phyloP scores from a whole-genome alignment of 225 moss, liverwort and hornwort species.

The Anthoceros angustus region DNA sequence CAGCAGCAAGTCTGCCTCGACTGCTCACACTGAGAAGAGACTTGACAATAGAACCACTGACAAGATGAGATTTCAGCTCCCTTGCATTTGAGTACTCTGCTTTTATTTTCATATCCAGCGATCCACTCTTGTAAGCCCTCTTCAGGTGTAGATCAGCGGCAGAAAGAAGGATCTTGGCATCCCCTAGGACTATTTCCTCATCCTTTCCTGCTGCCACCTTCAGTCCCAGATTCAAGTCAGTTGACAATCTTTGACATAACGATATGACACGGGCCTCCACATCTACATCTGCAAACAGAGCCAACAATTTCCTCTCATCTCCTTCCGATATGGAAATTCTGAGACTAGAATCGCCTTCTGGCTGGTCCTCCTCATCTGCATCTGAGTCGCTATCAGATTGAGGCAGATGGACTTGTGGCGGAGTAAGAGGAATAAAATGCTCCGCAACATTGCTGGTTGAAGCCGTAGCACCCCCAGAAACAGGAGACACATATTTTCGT shows the following conservation, averaged over 20 bases:
- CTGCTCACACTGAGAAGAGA: conserved; percentile 90
- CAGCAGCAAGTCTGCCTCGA: conserved; percentile 90
- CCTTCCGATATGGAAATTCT: conserved; percentile 62
- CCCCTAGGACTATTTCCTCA: conserved; percentile 51
- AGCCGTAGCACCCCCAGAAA: conserved; percentile 29
- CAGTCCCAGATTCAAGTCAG: conserved; percentile 60
- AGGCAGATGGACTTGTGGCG: conserved; percentile 43
- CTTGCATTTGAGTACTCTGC: conserved; percentile 98
- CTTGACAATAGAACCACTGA: conserved; percentile 85
- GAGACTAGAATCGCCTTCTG: conserved; percentile 46
- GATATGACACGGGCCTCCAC: conserved; percentile 69
- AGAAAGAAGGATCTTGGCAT: conserved; percentile 40
- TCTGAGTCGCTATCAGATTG: conserved; percentile 90
- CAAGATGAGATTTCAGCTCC: conserved; percentile 81
- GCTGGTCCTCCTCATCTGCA: conserved; percentile 58
- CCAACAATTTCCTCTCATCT: conserved; percentile 54
- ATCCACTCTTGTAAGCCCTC: conserved; percentile 97
- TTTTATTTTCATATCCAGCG: conserved; percentile 98
- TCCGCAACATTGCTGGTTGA: conserved; percentile 46
- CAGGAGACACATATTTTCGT: conserved; percentile 66
- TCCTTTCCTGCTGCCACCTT: conserved; percentile 52
- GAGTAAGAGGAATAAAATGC: conserved; percentile 44
- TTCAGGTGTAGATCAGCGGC: conserved; percentile 85
- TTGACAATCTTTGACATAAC: conserved; percentile 58
- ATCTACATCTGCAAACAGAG: conserved; percentile 48